phyloP scores from a whole-genome alignment of 2,329 filamentous ascomycete genomes.

The Pestalotiopsis sp. region DNA sequence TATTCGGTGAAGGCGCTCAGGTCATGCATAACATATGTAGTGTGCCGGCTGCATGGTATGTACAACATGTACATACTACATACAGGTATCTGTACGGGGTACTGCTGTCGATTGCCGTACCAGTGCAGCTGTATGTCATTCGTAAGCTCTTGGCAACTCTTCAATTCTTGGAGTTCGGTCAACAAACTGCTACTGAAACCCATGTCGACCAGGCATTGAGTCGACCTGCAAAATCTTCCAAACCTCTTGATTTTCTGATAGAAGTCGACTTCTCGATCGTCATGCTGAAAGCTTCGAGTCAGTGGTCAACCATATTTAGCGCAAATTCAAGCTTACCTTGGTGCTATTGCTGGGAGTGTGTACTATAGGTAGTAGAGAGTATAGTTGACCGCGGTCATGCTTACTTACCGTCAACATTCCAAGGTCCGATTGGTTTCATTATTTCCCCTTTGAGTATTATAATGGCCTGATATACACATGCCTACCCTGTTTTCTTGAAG shows the following conservation, averaged over 20 bases:
- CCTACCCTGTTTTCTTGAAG: not conserved
- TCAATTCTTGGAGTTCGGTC: no score
- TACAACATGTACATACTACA: not conserved
- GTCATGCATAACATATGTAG: not conserved
- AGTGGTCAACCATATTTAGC: no score
- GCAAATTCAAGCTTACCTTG: not conserved
- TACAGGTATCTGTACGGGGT: no score
- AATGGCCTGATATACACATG: conserved; percentile 10
- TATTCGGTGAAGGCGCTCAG: not conserved
- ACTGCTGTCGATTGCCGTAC: not conserved
- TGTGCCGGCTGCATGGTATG: not conserved
- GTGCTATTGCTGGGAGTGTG: not conserved
- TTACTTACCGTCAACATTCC: not conserved
- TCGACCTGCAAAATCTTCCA: no score
- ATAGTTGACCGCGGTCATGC: not conserved
- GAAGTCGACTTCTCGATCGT: no score
- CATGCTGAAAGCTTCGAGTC: no score
- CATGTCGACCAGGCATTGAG: no score
- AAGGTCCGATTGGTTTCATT: not conserved
- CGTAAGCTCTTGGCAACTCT: no score
- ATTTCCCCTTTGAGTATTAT: conserved; percentile 8
- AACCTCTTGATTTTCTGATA: no score
- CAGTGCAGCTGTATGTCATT: not conserved
- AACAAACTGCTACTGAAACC: no score
- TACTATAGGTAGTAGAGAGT: not conserved